Conservation (phyloP, 2,329 filamentous ascomycete genomes). For the Polychaeton citri region DNA sequence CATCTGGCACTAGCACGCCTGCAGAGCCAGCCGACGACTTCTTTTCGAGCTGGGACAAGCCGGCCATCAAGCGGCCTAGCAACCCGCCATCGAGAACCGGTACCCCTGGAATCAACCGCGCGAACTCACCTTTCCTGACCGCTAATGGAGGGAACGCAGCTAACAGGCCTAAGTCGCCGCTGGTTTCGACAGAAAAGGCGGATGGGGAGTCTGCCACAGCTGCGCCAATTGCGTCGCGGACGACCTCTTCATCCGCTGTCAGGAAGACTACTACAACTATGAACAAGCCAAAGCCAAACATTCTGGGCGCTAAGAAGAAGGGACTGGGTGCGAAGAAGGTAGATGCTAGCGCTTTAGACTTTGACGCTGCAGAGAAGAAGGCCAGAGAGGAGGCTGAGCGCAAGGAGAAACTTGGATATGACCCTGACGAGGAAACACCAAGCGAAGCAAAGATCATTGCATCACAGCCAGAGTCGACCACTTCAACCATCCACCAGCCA, state of each 20-base stretch:
- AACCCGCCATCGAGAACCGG: conserved; percentile 82
- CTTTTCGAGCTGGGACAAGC: conserved; percentile 98
- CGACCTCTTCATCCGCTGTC: conserved; percentile 67
- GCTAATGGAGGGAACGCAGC: conserved; percentile 45
- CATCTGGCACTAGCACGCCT: conserved; percentile 60
- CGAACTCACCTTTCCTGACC: conserved; percentile 80
- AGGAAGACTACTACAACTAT: conserved; percentile 54
- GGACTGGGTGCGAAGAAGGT: conserved; percentile 59
- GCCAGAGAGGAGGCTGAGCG: conserved; percentile 95
- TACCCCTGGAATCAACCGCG: conserved; percentile 72
- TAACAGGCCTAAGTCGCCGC: conserved; percentile 70
- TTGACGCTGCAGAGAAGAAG: conserved; percentile 93
- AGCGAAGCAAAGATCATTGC: conserved; percentile 26
- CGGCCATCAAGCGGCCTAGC: conserved; percentile 87
- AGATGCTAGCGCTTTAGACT: conserved; percentile 62
- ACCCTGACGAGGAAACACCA: conserved; percentile 69
- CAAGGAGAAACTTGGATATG: conserved; percentile 89
- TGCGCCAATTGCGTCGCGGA: conserved; percentile 53
- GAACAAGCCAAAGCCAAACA: conserved; percentile 50
- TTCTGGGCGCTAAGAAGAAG: conserved; percentile 59
- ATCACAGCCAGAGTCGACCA: conserved; percentile 30
- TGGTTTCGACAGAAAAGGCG: conserved; percentile 42
- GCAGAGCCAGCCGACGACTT: conserved; percentile 82
- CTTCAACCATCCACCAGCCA: conserved; percentile 56
- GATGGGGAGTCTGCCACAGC: conserved; percentile 37